A percentile compares a stretch with the other conserved stretches of the same genome.
Evolutionary conservation across 2,329 filamentous ascomycete species (phyloP).

Genomic region (Zymoseptoria pseudotritici): DNA sequence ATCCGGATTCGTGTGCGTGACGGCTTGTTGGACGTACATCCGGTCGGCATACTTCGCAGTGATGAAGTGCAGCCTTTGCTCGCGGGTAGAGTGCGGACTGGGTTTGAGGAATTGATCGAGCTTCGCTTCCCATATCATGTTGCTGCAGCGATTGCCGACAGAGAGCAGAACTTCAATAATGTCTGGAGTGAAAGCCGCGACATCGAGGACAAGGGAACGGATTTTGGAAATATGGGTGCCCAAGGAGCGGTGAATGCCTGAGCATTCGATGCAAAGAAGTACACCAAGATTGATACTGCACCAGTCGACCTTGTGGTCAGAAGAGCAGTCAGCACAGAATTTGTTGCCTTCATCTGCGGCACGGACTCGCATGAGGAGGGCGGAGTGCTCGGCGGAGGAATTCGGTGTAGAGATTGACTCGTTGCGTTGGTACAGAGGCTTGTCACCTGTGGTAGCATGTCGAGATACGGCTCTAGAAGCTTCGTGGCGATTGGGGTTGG

Average conservation of each 20-base stretch:
- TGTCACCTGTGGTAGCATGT: slow-evolving; percentile 84
- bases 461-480: slow-evolving; percentile 58
- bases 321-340: slow-evolving; percentile 91
- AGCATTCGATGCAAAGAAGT: slow-evolving; percentile 94
- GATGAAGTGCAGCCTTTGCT: slow-evolving; percentile 90
- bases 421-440: slow-evolving; percentile 65
- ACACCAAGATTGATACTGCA: slow-evolving; percentile 97
- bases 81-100: slow-evolving; percentile 67
- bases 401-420: slow-evolving; percentile 45
- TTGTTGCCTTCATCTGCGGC: slow-evolving; percentile 88
- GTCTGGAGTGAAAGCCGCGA: slow-evolving; percentile 91
- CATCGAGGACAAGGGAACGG: slow-evolving; percentile 87
- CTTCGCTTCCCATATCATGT: slow-evolving; percentile 91
- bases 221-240: slow-evolving; percentile 98
- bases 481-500: slow-evolving; percentile 36
- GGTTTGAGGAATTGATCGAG: slow-evolving; percentile 71
- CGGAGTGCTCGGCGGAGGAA: slow-evolving; percentile 65
- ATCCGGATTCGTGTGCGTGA: slow-evolving; percentile 62
- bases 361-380: slow-evolving; percentile 77
- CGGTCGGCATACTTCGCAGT: slow-evolving; percentile 88
- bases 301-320: slow-evolving; percentile 91
- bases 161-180: slow-evolving; percentile 89
- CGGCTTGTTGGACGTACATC: slow-evolving; percentile 66
- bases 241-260: slow-evolving; percentile 89
- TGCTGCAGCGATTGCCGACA: slow-evolving; percentile 88